Evolutionary conservation across 2,329 filamentous ascomycete genomes (phyloP).

Genomic region (Nigrograna mackinnonii): DNA sequence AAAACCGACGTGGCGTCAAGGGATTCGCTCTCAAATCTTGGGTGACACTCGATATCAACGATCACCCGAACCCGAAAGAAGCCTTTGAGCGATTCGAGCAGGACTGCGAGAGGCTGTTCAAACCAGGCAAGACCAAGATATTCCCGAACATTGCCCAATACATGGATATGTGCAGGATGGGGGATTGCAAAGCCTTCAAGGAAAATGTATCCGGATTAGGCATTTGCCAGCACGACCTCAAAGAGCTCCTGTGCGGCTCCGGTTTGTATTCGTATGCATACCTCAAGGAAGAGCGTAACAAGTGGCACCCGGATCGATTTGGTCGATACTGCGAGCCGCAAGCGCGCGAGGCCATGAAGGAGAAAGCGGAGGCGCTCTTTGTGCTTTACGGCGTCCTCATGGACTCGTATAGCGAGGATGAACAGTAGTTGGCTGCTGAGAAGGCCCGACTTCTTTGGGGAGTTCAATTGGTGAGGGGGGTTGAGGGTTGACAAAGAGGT

Average conservation of each 20-base stretch:
- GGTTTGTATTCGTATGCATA: slow-evolving; percentile 22
- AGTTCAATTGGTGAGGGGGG: no score
- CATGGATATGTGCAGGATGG: slow-evolving; percentile 21
- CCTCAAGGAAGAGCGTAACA: slow-evolving; percentile 29
- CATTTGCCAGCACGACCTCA: slow-evolving; percentile 34
- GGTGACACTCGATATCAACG: slow-evolving; percentile 22
- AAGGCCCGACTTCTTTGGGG: no score
- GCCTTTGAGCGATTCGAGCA: slow-evolving; percentile 21
- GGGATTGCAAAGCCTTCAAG: slow-evolving; percentile 22
- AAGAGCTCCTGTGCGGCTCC: slow-evolving; percentile 26
- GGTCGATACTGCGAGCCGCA: slow-evolving; percentile 25
- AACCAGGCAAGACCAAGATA: slow-evolving; percentile 13
- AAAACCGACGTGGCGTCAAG: slow-evolving; percentile 10
- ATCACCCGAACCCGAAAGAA: slow-evolving; percentile 11
- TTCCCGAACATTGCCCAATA: slow-evolving; percentile 25
- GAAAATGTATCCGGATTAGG: slow-evolving; percentile 12
- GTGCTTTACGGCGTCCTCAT: slow-evolving; percentile 32
- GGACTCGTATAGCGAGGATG: no score
- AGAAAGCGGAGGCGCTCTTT: slow-evolving; percentile 29
- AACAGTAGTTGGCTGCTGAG: no score
- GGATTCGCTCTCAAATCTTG: slow-evolving; percentile 30
- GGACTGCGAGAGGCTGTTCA: slow-evolving; percentile 18
- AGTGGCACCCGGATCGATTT: slow-evolving; percentile 40
- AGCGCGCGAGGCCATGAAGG: slow-evolving; percentile 21
- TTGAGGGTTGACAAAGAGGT: no score